Conservation (phyloP, 2,329 filamentous ascomycete genomes). For the Claviceps citrina region DNA sequence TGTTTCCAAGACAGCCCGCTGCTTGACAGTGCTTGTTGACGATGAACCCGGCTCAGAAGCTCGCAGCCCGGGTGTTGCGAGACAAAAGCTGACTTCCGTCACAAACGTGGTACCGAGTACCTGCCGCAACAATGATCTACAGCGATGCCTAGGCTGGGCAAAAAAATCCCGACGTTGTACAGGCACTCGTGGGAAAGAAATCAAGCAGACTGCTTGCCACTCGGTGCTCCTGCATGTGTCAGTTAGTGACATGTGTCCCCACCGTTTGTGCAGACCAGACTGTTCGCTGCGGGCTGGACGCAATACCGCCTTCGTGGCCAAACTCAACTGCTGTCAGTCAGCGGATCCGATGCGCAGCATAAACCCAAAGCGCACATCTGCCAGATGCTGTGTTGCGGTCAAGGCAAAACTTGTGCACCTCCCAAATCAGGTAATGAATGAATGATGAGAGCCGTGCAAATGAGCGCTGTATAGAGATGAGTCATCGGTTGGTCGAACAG, state of each 20-base stretch:
- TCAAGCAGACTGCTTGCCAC: neutral
- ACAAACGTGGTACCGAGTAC: neutral
- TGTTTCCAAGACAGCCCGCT: neutral
- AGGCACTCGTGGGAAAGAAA: neutral
- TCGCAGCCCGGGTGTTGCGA: neutral
- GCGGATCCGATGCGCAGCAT: neutral
- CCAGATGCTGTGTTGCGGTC: neutral
- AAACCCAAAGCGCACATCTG: slow-evolving; percentile 1
- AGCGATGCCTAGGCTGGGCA: neutral
- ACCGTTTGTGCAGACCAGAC: neutral
- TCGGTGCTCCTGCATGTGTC: slow-evolving; percentile 1
- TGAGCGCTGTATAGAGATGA: neutral
- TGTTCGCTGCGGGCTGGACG: neutral
- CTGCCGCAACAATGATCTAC: neutral
- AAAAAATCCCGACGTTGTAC: neutral
- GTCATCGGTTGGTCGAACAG: neutral
- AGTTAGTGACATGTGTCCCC: neutral
- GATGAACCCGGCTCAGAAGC: neutral
- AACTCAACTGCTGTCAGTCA: neutral
- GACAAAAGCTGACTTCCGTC: neutral
- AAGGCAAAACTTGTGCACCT: neutral
- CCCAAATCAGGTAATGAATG: neutral
- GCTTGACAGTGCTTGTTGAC: neutral
- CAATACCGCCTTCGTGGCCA: neutral
- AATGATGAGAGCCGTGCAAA: neutral